A percentile compares a stretch with the other conserved stretches of the same genome.
Conservation (phyloP, 495 filamentous ascomycete genomes). For the Neurospora sp. region DNA sequence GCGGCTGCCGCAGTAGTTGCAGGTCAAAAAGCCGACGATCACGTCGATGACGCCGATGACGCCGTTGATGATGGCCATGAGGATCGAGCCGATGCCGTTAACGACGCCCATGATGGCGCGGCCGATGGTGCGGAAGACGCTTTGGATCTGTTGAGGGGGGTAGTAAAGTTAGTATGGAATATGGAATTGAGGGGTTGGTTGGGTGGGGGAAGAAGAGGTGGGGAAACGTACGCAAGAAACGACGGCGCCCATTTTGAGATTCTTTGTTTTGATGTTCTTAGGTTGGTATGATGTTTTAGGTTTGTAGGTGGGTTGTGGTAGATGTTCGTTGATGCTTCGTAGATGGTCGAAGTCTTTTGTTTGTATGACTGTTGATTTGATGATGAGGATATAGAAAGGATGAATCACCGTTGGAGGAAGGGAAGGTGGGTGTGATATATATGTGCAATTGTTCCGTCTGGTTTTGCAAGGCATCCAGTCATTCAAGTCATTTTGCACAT, state of each 20-base stretch:
- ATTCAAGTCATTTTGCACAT: background rate
- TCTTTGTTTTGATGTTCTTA: background rate
- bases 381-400: background rate
- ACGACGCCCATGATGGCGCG: conserved; percentile 74
- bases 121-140: conserved; percentile 76
- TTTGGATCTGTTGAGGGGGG: conserved; percentile 49
- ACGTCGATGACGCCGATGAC: conserved; percentile 69
- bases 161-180: conserved; percentile 14
- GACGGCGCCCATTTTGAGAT: conserved; percentile 80
- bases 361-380: background rate
- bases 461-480: background rate
- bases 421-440: background rate
- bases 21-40: conserved; percentile 81
- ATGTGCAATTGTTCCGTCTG: background rate
- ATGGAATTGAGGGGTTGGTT: too few species aligned
- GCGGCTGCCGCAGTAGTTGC: conserved; percentile 43
- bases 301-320: conserved; percentile 7
- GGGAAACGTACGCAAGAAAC: conserved; percentile 93
- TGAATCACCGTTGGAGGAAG: background rate
- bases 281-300: conserved; percentile 13
- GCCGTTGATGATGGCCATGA: conserved; percentile 67
- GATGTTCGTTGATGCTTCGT: conserved; percentile 3
- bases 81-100: conserved; percentile 63
- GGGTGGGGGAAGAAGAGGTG: too few species aligned
- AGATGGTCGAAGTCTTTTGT: conserved; percentile 1